Base-by-base conservation (phyloP, 2,329 filamentous ascomycete genomes). In the Scedosporium apiospermum region DNA sequence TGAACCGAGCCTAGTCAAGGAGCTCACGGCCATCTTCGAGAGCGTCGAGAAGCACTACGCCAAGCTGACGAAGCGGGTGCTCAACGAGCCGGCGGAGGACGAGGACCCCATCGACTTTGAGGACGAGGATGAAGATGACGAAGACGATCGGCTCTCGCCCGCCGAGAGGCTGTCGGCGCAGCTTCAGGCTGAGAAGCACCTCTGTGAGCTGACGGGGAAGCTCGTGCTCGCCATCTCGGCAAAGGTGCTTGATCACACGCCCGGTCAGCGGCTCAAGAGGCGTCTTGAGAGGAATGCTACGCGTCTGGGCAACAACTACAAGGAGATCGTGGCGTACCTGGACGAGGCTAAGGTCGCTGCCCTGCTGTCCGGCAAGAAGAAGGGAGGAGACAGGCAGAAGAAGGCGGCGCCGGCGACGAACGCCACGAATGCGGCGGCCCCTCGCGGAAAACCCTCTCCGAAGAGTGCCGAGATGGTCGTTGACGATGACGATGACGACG, bases 121-220 rank as follows among this genome's bases (percentile, higher is more conserved):
- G 27, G 78, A 80, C 27, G 78, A 80, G 6, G 78, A 81, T 14
- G 80, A 83, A 9, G 77, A 78, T 2, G 78, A 85, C 18, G 77
- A 81, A 34, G 80, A 83, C 64, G 77, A 83, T 64, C 78, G 77
- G 21, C 71, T 83, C 51, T 78, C 84, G 34, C 34, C 64, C 26
- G 79, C 82, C 69, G 79, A 89, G 69, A 82, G 84, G 63, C 78
- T 85, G 67, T 82, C 87, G 58, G 82, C 83, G 46, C 84, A 87
- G 63, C 81, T 97, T 41, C 81, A 93, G 64, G 87, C 91, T 0
- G 95, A 98, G 74, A 89, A 93, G 71, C 85, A 87, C 21, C 82
- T 98, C 0, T 98, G 93, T 74, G 89, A 93, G 68, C 80, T 97
- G 27, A 88, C 93, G 0, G 88, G 87, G 65, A 96, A 95, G 71